phyloP scores from a whole-genome alignment of 2,329 filamentous ascomycete species.

The Nothopassalora personata region DNA sequence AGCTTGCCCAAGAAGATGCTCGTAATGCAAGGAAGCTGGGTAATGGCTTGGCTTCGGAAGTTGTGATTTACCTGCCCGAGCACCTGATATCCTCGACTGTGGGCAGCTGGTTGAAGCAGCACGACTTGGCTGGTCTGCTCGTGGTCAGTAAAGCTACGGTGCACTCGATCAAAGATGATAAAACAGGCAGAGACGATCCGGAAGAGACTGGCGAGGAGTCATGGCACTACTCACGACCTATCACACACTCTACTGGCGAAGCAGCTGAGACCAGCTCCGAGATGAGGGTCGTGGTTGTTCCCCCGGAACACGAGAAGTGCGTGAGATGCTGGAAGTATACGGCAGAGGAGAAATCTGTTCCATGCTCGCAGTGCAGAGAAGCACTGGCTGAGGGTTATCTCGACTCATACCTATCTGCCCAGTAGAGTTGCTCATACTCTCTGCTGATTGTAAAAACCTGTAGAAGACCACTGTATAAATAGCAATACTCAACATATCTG shows the following conservation, averaged over 20 bases:
- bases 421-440: neutral
- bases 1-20: constrained; percentile 67
- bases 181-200: constrained; percentile 7
- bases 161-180: neutral
- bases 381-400: constrained; percentile 45
- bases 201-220: constrained; percentile 5
- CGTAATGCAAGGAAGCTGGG: constrained; percentile 67
- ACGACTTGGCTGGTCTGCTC: constrained; percentile 38
- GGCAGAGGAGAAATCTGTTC: constrained; percentile 54
- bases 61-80: constrained; percentile 46
- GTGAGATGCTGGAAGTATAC: constrained; percentile 83
- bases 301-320: constrained; percentile 63
- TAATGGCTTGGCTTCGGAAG: constrained; percentile 72
- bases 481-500: neutral
- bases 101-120: constrained; percentile 14
- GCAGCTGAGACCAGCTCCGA: constrained; percentile 16
- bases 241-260: constrained; percentile 31
- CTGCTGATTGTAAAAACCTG: neutral
- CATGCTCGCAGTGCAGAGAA: constrained; percentile 70
- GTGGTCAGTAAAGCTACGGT: constrained; percentile 39
- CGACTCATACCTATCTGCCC: neutral
- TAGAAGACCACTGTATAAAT: neutral
- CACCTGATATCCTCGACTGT: constrained; percentile 2
- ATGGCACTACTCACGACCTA: constrained; percentile 42
- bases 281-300: constrained; percentile 27